Conservation (phyloP, 2,329 filamentous ascomycete genomes). For the Xylaria sp. region DNA sequence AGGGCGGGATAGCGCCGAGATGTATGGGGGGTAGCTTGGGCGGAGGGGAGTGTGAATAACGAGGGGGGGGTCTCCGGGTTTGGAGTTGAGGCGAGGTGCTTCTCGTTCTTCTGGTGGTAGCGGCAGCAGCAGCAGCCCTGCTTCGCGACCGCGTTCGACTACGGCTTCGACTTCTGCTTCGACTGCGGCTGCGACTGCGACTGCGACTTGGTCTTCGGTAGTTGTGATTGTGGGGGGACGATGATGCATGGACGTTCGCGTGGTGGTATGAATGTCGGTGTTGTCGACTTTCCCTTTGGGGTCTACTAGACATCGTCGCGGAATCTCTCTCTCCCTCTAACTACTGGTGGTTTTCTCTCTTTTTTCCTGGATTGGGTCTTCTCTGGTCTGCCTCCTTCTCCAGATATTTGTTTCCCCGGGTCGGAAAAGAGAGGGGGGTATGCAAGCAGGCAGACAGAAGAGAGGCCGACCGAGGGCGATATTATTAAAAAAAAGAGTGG, state of each 20-base stretch:
- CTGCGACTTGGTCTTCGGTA: neutral
- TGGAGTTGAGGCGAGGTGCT: constrained; percentile 8
- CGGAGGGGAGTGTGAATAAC: constrained; percentile 8
- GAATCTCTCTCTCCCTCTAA: neutral
- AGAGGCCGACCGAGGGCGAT: neutral
- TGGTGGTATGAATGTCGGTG: constrained; percentile 2
- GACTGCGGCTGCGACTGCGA: neutral
- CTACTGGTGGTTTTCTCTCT: neutral
- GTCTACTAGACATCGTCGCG: constrained; percentile 11
- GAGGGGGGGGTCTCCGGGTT: neutral
- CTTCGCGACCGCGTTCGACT: constrained; percentile 5
- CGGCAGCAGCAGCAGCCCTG: neutral
- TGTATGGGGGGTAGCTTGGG: neutral
- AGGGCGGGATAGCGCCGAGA: constrained; percentile 9
- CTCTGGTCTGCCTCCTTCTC: no score
- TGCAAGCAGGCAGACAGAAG: neutral
- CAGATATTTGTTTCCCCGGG: neutral
- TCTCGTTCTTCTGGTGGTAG: constrained; percentile 5
- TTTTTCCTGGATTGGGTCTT: no score
- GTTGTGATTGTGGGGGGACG: neutral
- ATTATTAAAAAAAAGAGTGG: neutral
- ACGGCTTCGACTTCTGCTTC: constrained; percentile 1
- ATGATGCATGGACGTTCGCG: neutral
- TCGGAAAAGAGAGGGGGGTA: neutral
- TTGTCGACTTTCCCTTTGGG: neutral